Evolutionary conservation across 305 asterid genomes (phyloP).

Genomic region (Striga hermonthica): DNA sequence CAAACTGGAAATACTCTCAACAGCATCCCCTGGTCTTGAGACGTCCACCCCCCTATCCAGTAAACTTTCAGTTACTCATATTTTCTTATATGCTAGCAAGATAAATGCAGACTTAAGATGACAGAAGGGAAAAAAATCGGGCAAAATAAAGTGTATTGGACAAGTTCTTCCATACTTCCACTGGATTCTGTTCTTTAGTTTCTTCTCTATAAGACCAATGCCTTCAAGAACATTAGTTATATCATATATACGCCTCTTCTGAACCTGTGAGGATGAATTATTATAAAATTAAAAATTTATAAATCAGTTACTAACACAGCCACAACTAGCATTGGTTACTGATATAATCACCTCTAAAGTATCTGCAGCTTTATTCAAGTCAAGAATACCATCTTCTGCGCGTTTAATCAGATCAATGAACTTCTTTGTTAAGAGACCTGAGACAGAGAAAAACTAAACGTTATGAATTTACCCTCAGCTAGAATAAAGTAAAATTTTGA

Average conservation of each 20-base stretch:
- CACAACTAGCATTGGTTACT: constrained; percentile 23
- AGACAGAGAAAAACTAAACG: constrained; percentile 8
- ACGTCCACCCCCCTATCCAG: constrained; percentile 80
- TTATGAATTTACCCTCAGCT: constrained; percentile 19
- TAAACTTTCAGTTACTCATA: constrained; percentile 34
- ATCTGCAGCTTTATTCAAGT: constrained; percentile 86
- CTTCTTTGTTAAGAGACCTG: constrained; percentile 93
- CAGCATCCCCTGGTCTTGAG: constrained; percentile 75
- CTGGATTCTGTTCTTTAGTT: constrained; percentile 92
- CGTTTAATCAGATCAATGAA: constrained; percentile 84
- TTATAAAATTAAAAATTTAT: constrained; percentile 17
- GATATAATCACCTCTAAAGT: constrained; percentile 60
- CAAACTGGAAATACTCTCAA: constrained; percentile 65
- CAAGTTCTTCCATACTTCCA: constrained; percentile 74
- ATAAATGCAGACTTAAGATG: constrained; percentile 22
- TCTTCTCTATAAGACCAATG: constrained; percentile 97
- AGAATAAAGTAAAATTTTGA: constrained; percentile 19
- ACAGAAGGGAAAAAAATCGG: neutral
- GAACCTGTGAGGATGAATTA: constrained; percentile 61
- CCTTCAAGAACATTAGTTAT: constrained; percentile 99
- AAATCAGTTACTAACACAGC: constrained; percentile 17
- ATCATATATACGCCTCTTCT: constrained; percentile 98
- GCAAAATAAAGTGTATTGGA: constrained; percentile 10
- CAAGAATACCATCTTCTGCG: constrained; percentile 91
- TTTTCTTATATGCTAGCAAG: constrained; percentile 33